Base-by-base conservation (phyloP, 2,329 filamentous ascomycete species). In the Exutisphaerella laricina region DNA sequence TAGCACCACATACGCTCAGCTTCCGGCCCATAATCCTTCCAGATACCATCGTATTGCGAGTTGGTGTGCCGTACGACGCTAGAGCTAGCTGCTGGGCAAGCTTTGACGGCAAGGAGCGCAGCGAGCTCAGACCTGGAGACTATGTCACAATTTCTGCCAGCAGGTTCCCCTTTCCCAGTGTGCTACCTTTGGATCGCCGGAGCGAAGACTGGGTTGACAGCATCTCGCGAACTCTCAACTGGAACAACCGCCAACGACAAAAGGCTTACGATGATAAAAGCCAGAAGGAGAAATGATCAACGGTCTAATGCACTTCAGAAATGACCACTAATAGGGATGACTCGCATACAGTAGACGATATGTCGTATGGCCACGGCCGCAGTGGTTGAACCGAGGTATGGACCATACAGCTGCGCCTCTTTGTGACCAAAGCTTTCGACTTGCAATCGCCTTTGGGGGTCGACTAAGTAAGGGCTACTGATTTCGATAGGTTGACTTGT, bases 1-100 rank as follows among this genome's bases (percentile, higher is more conserved):
- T 97, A 43, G 96, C 89, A 62, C 87, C 92, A 1, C 90, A 97
- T 66, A 96, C 90, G 0, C 74, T 97, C 3, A 94, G 87, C 2
- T 97, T 97, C 74, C 78, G 92, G 8, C 90, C 90, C n/a, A 92
- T 97, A 58, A 92, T 97, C 58, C 74, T 97, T 2, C 92, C 92
- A 0, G 92, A 98, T 66, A 96, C 90, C 0, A 94, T 97, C 49
- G 90, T 97, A 1, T 72, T 98, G 46, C 80, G 92, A 26, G 77
- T 95, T 13, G 92, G 90, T 8, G 89, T 97, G n/a, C 92, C 92
- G 0, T 97, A 95, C 63, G 84, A 94, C 64, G 87, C 89, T 6
- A 75, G 92, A 37, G 88, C 88, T 4, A 84, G 80, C 55, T 89
- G 85, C 29, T 98, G 92, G 90, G 92, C 89, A n/a, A 94, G 88